Conservation (phyloP, 495 filamentous ascomycete genomes). For the Penicillium riverlandense region DNA sequence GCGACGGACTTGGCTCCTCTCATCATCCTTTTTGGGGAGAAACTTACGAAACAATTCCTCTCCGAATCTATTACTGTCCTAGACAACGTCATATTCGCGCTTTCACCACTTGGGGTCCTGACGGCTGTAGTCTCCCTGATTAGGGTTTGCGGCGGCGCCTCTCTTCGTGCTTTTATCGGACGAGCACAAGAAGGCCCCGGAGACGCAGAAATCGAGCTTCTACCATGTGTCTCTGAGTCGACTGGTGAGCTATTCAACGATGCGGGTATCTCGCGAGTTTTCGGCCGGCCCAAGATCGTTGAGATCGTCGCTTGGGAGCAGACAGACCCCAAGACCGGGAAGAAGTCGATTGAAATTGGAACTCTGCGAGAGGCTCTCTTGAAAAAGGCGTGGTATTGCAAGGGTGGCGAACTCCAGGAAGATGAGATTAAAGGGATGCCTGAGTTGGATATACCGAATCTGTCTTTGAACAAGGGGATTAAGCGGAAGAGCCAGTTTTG, state of each 20-base stretch:
- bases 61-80: constrained; percentile 41
- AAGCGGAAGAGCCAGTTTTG: constrained; percentile 19
- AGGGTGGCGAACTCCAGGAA: background rate
- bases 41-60: constrained; percentile 51
- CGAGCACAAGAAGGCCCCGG: constrained; percentile 37
- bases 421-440: constrained; percentile 6
- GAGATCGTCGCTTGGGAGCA: constrained; percentile 34
- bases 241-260: constrained; percentile 39
- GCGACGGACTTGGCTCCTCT: constrained; percentile 43
- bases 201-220: constrained; percentile 31
- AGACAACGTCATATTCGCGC: constrained; percentile 48
- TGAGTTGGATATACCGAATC: constrained; percentile 35
- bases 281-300: constrained; percentile 31
- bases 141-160: constrained; percentile 43
- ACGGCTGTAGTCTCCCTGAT: constrained; percentile 48
- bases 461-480: constrained; percentile 43
- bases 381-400: constrained; percentile 15
- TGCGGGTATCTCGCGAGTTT: constrained; percentile 33
- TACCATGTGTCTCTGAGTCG: constrained; percentile 35
- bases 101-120: constrained; percentile 48
- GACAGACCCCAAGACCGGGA: constrained; percentile 5
- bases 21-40: constrained; percentile 49
- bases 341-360: constrained; percentile 14
- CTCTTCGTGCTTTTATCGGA: constrained; percentile 46
- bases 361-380: constrained; percentile 23